These are phyloP conservation scores for Bondarzewia mesenterica DNA, from an alignment of 1,284 basidiomycete genomes.

Conservation along the genomic window DNA sequence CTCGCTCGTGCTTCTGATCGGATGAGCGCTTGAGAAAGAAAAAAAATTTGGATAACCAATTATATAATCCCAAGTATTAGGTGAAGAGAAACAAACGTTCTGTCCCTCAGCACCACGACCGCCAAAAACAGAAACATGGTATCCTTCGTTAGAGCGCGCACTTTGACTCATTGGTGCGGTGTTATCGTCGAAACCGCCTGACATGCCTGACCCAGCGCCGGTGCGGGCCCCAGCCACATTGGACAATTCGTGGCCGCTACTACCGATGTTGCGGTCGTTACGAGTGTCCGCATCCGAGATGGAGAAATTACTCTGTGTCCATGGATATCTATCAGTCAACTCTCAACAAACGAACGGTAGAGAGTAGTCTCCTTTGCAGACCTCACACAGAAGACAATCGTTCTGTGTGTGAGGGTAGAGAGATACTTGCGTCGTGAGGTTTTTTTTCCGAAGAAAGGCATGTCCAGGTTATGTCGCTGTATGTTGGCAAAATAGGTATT, in stretches of 20 bases:
- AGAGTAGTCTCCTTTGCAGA: background rate
- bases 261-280: no score
- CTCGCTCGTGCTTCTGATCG: background rate
- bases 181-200: background rate
- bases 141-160: background rate
- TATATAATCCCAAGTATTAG: background rate
- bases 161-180: background rate
- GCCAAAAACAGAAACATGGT: background rate
- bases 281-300: no score
- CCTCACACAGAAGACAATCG: background rate
- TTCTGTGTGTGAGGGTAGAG: background rate
- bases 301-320: no score
- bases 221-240: background rate
- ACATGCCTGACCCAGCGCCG: background rate
- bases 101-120: background rate
- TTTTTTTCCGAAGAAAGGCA: constrained; percentile 17
- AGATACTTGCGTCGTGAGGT: background rate
- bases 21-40: background rate
- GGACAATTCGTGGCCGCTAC: background rate
- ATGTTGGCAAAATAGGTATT: background rate
- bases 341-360: background rate
- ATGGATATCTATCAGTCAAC: no score
- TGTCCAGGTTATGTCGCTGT: constrained; percentile 3
- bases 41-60: background rate
- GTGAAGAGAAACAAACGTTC: background rate